A percentile compares a stretch with the other conserved stretches of the same genome.
These are phyloP conservation scores for Betula pendula DNA, from an alignment of 306 rosid genomes.

Conservation along the genomic window DNA sequence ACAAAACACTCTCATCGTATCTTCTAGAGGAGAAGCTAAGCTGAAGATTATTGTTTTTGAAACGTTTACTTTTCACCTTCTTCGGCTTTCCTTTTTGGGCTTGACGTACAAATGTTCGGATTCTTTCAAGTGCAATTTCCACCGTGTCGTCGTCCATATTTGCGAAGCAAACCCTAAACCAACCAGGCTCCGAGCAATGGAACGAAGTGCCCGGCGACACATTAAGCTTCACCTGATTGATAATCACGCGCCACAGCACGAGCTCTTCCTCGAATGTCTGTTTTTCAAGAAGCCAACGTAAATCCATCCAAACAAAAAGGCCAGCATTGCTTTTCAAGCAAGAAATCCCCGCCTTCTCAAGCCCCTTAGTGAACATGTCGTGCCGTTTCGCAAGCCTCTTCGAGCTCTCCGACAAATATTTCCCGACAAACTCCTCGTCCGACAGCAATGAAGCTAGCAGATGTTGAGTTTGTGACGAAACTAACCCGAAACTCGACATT, in stretches of 20 bases:
- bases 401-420: slow-evolving; percentile 50
- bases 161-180: slow-evolving; percentile 95
- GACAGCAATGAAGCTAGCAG: slow-evolving; percentile 67
- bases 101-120: slow-evolving; percentile 50
- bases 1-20: slow-evolving; percentile 53
- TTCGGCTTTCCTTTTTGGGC: slow-evolving; percentile 13
- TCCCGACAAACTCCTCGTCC: slow-evolving; percentile 52
- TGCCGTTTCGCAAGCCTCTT: slow-evolving; percentile 54
- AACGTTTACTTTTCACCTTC: slow-evolving; percentile 25
- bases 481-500: slow-evolving; percentile 94
- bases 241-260: slow-evolving; percentile 62
- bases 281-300: slow-evolving; percentile 54
- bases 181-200: slow-evolving; percentile 73
- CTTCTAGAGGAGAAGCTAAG: slow-evolving; percentile 53
- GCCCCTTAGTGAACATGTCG: slow-evolving; percentile 42
- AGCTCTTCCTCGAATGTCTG: slow-evolving; percentile 62
- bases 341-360: slow-evolving; percentile 54
- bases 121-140: slow-evolving; percentile 60
- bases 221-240: slow-evolving; percentile 79
- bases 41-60: slow-evolving; percentile 47
- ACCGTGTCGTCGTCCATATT: slow-evolving; percentile 76
- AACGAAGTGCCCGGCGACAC: slow-evolving; percentile 92
- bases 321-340: slow-evolving; percentile 80
- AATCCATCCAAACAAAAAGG: slow-evolving; percentile 81
- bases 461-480: slow-evolving; percentile 77